Base-by-base conservation (phyloP, 2,329 filamentous ascomycete species). In the Blastomyces gilchristii region DNA sequence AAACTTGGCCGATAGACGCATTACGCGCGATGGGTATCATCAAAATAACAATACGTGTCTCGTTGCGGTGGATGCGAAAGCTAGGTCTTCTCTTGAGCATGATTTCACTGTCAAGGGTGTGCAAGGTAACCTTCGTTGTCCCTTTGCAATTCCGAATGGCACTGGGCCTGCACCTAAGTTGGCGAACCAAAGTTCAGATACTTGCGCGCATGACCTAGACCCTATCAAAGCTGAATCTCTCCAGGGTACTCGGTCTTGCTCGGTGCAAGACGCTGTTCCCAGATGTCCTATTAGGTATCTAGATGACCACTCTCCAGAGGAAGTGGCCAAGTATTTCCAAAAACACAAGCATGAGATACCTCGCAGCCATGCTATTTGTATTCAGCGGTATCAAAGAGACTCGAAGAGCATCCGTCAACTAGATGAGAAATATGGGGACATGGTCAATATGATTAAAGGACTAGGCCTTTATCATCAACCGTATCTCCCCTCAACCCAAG, bases 281-380 rank as follows among this genome's bases (percentile, higher is more conserved):
- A 91, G 91, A 72, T 97, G 93, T 75, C 93, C 93, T 2, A 97
- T 97, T 65, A 89, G 93, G 58, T 97, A 89, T 77, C 81, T 97
- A 72, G 88, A 97, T 75, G 88, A 96, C 74, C 92, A 96, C 72
- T 91, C 91, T 1, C 90, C 93, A 1, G 90, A 96, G 77, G 92
- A 97, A 72, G 87, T 97, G 65, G 93, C 93, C 16, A 85, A 89
- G 71, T 97, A 96, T 74, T 91, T 97, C 71, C 90, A 97, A 74
- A 91, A 87, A 61, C 92, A 97, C 78, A 97, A 97, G 75, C 92
- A 97, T 76, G 89, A 96, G 74, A 84, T 97, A 62, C 93, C 93
- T 11, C 85, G 93, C 69, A 97, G 91, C 73, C 93, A 97, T 76
- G 91, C 95, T 73, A 85, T 97, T 54, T 97, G 93, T 74, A 86